Base-by-base conservation (phyloP, 106 monocot genomes). In the Ottelia alismoides region DNA sequence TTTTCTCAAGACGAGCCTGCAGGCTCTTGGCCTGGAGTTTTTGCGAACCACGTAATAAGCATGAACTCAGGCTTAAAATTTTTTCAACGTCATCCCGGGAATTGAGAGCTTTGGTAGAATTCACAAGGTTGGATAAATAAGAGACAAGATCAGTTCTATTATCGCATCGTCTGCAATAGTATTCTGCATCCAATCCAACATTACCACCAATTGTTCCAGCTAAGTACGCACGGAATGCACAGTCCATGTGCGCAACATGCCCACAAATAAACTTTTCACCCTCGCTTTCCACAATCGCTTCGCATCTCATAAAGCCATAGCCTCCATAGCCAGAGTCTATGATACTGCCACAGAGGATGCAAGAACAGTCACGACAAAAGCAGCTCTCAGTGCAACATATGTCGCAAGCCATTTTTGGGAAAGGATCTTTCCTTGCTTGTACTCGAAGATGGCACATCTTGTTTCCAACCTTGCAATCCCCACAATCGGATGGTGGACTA, bases 161-260 rank as follows among this genome's bases (percentile, higher is more conserved):
- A 55, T 92, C 92, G 53, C 92, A 92, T 28, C 76, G 64, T 54
- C 92, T 75, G 51, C 92, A 92, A 54, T 68, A 92, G 65, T 92
- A 92, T 52, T 85, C 72, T 4, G 63, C 78, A 76, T 92, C 82
- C 58, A 92, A 74, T 55, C 57, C 57, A 63, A 92, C 79, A 56
- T 56, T 62, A 62, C 85, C 91, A 58, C 81, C 72, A 46, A 91
- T 81, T 31, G 80, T 84, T 26, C 91, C 91, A 53, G 85, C 91
- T 67, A 91, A 55, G 40, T 67, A 81, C 55, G 72, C 62, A 30
- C 84, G 85, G 56, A 81, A 73, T 66, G 85, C 81, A 61, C 90
- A 91, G 21, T 85, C 81, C 26, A 85, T 19, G 59, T 91, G 91
- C 30, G 85, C 81, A 53, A 67, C 61, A 76, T 91, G 91, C 22